phyloP scores from a whole-genome alignment of 768 basidiomycete genomes.

The Gloeophyllum trabeum region DNA sequence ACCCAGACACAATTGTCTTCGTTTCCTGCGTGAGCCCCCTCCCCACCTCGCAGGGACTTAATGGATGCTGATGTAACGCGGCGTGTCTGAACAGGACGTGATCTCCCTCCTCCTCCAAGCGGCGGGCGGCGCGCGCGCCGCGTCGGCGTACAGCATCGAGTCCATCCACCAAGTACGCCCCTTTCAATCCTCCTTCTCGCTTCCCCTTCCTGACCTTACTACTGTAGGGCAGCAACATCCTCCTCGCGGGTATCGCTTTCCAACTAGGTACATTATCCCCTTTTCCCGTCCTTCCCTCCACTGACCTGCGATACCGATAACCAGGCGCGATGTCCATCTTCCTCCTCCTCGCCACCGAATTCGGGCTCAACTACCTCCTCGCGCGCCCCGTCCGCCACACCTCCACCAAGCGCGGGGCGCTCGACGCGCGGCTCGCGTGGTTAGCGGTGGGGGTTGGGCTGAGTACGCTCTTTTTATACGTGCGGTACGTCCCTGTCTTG shows the following conservation, averaged over 20 bases:
- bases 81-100: constrained; percentile 29
- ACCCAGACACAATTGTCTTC: constrained; percentile 31
- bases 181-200: too few species aligned
- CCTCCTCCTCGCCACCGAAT: constrained; percentile 30
- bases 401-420: not conserved
- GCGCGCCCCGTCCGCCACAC: constrained; percentile 22
- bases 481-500: constrained; percentile 25
- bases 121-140: constrained; percentile 37
- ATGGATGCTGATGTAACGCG: too few species aligned
- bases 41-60: not conserved
- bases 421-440: not conserved
- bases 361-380: constrained; percentile 25
- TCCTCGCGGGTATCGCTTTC: constrained; percentile 54
- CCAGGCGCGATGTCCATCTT: constrained; percentile 32
- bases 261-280: constrained; percentile 30
- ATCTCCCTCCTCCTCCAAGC: constrained; percentile 55
- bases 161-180: constrained; percentile 8
- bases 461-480: constrained; percentile 33
- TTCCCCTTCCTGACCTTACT: too few species aligned
- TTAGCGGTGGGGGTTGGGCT: constrained; percentile 19
- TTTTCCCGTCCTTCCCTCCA: not conserved
- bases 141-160: too few species aligned
- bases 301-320: not conserved
- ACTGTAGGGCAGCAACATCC: constrained; percentile 23
- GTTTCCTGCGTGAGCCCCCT: constrained; percentile 18